phyloP scores from a whole-genome alignment of 1,139 yeast genomes.

The Pichia terricola region DNA sequence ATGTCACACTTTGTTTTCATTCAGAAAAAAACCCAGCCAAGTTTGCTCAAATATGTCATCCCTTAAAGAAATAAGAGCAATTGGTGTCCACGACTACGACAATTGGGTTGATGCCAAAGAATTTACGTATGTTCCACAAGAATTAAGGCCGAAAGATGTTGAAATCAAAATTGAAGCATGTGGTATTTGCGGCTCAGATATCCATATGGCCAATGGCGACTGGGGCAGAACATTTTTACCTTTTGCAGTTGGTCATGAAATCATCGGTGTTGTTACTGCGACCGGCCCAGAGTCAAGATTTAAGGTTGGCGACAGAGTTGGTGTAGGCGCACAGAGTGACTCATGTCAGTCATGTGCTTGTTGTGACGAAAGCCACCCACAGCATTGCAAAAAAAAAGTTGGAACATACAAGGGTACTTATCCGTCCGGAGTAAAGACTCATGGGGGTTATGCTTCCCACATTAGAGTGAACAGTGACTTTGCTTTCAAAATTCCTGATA shows the following conservation, averaged over 20 bases:
- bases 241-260: slow-evolving; percentile 37
- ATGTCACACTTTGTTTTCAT: too few relatives aligned
- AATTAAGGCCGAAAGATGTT: slow-evolving; percentile 42
- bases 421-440: slow-evolving; percentile 29
- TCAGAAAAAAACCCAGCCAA: too few relatives aligned
- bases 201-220: slow-evolving; percentile 31
- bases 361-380: slow-evolving; percentile 37
- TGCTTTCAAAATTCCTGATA: slow-evolving; percentile 47
- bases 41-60: too few relatives aligned
- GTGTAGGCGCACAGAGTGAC: slow-evolving; percentile 47
- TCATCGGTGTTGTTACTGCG: slow-evolving; percentile 32
- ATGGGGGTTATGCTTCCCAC: slow-evolving; percentile 56
- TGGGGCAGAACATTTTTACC: slow-evolving; percentile 27
- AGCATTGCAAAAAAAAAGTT: slow-evolving; percentile 32
- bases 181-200: slow-evolving; percentile 54
- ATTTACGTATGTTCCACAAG: slow-evolving; percentile 31
- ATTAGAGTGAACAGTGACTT: slow-evolving; percentile 41
- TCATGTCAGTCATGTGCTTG: slow-evolving; percentile 39
- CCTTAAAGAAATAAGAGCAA: slow-evolving; percentile 27
- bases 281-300: slow-evolving; percentile 34
- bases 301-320: slow-evolving; percentile 50
- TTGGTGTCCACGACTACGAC: slow-evolving; percentile 31
- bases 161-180: slow-evolving; percentile 40
- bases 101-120: slow-evolving; percentile 38
- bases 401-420: slow-evolving; percentile 36